Conservation (phyloP, 2,329 filamentous ascomycete species). For the Periconia macrospinosa region DNA sequence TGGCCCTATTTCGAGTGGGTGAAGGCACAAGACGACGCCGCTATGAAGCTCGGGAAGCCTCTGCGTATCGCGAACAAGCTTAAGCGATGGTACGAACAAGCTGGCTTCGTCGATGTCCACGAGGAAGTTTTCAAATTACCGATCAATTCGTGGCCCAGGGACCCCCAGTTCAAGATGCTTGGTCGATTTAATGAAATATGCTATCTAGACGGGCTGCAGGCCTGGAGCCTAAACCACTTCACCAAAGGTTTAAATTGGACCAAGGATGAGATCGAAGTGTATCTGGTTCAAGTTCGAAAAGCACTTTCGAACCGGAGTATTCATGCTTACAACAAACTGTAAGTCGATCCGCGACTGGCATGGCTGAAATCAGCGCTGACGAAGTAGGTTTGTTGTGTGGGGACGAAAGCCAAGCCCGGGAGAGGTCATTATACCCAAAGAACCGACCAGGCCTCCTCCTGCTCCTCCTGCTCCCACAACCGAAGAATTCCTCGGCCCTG, state of each 20-base stretch:
- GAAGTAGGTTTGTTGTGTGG: conserved; percentile 28
- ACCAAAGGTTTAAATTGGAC: conserved; percentile 48
- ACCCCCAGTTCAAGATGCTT: conserved; percentile 50
- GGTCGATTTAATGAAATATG: conserved; percentile 55
- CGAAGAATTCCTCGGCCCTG: not conserved
- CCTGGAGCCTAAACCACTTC: conserved; percentile 48
- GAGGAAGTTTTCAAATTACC: conserved; percentile 57
- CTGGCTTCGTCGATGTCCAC: conserved; percentile 61
- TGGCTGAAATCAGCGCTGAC: conserved; percentile 1
- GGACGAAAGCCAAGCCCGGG: conserved; percentile 27
- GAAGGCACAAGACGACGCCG: conserved; percentile 46
- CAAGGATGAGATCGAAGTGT: conserved; percentile 48
- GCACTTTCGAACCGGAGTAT: conserved; percentile 43
- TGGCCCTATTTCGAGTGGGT: conserved; percentile 55
- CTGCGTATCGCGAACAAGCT: conserved; percentile 57
- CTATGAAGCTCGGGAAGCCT: conserved; percentile 49
- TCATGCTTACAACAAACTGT: conserved; percentile 49
- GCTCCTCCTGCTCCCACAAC: conserved; percentile 3
- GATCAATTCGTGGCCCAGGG: conserved; percentile 55
- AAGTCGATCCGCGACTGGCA: conserved; percentile 12
- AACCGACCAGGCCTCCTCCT: conserved; percentile 6
- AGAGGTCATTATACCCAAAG: conserved; percentile 14
- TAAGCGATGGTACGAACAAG: conserved; percentile 57
- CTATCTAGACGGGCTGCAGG: conserved; percentile 49
- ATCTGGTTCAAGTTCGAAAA: conserved; percentile 47